Evolutionary conservation across 306 rosid species (phyloP), one percentile per base, ranked within the genome.

Genomic region (Morella rubra): DNA sequence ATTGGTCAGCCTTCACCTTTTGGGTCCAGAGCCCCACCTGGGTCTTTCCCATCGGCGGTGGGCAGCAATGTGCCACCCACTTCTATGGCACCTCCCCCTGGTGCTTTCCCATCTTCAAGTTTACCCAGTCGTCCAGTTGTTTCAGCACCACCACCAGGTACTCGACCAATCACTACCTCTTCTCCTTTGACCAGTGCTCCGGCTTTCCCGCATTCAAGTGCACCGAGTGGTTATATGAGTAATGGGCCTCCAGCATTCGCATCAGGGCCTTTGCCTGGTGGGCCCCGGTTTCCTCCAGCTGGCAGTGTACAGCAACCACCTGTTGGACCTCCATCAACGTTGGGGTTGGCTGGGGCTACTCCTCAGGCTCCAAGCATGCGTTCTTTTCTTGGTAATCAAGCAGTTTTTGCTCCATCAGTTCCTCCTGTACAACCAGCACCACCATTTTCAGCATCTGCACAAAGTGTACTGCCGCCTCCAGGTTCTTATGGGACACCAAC

Each of bases 211-310:
- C 90, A 83, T 42, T 45, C 81, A 44, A 73, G 76, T 73, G 83
- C 83, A 72, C 71, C 87, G 0, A 67, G 82, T 80, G 84, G 92
- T 82, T 77, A 88, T 80, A 77, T 90, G 91, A 89, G 75, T 76
- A 94, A 94, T 55, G 98, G 98, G 79, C 93, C 97, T 0, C 97
- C 93, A 0, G 73, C 62, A n/a, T 91, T 89, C 80, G 71, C 81
- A 66, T 72, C 86, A 3, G 91, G 82, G 64, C 79, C 87, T 42
- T 44, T 82, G 78, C 83, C 85, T 2, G 87, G 86, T 79, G 89
- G 88, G 53, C 89, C 89, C 5, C 95, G 81, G 71, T 91, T 85
- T 86, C 93, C 92, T 74, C 65, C 86, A 0, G 54, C 80, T 77
- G 86, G 83, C 50, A 79, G 73, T 77, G 60, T 45, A 32, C 79